phyloP scores from a whole-genome alignment of 208 protist species.

The Leishmania arabica region DNA sequence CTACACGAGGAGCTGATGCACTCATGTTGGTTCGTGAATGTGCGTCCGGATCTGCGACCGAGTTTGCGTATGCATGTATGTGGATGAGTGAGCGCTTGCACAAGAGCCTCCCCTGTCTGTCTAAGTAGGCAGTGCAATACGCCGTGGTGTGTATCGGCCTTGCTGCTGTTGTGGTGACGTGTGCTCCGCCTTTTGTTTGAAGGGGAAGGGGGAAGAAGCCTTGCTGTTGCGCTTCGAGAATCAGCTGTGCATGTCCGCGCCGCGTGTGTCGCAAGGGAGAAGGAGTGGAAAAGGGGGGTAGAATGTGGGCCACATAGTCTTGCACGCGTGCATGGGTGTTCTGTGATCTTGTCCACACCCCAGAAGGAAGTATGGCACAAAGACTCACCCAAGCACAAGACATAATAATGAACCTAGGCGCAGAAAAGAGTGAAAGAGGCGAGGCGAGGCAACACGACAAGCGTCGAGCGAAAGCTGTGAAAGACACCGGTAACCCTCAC shows the following conservation, averaged over 20 bases:
- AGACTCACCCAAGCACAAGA: neutral
- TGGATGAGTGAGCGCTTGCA: neutral
- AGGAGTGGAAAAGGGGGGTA: neutral
- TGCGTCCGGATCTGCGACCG: neutral
- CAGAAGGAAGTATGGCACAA: neutral
- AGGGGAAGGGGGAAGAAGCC: too few species aligned
- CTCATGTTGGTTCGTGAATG: conserved; percentile 3
- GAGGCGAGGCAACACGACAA: neutral
- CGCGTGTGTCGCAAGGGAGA: neutral
- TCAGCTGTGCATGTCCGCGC: neutral
- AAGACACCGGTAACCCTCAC: neutral
- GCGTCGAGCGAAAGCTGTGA: neutral
- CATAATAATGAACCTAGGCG: neutral
- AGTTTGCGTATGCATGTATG: neutral
- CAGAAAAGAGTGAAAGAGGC: neutral
- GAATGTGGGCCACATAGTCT: neutral
- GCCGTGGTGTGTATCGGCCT: neutral
- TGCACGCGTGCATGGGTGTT: neutral
- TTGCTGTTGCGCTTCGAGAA: neutral
- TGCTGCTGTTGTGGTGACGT: neutral
- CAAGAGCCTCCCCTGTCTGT: neutral
- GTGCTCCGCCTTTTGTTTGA: neutral
- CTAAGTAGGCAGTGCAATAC: neutral
- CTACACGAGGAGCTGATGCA: conserved; percentile 41
- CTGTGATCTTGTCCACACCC: neutral